Conservation (phyloP, 2,329 filamentous ascomycete genomes). For the Fusarium equiseti region DNA sequence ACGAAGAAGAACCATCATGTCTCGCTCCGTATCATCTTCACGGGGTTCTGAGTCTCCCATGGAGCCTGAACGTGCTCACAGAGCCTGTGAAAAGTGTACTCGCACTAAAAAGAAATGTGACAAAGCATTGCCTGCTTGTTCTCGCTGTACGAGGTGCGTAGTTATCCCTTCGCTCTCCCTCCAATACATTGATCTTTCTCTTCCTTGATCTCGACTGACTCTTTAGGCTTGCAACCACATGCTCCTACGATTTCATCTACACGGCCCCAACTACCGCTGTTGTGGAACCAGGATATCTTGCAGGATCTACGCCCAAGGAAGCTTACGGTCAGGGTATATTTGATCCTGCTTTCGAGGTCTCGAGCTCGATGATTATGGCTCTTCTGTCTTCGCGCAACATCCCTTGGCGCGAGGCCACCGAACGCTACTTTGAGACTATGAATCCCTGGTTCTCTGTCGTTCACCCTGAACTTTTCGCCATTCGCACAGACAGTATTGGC, state of each 20-base stretch:
- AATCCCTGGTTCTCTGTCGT: constrained; percentile 58
- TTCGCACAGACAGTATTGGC: constrained; percentile 40
- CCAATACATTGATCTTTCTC: not conserved
- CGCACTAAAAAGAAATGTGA: constrained; percentile 56
- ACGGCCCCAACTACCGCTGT: constrained; percentile 52
- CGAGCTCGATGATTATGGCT: constrained; percentile 55
- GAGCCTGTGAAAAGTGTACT: constrained; percentile 55
- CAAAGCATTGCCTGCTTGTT: constrained; percentile 53
- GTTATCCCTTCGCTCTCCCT: not conserved
- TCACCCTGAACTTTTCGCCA: constrained; percentile 55
- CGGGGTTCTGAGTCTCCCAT: constrained; percentile 49
- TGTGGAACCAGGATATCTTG: constrained; percentile 48
- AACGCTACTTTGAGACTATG: constrained; percentile 56
- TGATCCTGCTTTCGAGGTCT: constrained; percentile 52
- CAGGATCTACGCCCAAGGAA: constrained; percentile 44
- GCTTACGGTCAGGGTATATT: constrained; percentile 45
- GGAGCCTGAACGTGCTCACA: constrained; percentile 51
- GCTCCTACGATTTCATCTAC: constrained; percentile 55
- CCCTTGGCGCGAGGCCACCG: constrained; percentile 54
- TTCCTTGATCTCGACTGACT: not conserved
- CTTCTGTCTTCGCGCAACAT: constrained; percentile 52
- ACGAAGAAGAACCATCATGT: constrained; percentile 42
- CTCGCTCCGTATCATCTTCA: constrained; percentile 46
- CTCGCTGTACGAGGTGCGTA: constrained; percentile 52
- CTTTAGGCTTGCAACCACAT: constrained; percentile 48